Percentiles rank a stretch among this genome's conserved stretches.
Evolutionary conservation across 345 rosid species (phyloP).

Genomic region (Trapa bicornis): DNA sequence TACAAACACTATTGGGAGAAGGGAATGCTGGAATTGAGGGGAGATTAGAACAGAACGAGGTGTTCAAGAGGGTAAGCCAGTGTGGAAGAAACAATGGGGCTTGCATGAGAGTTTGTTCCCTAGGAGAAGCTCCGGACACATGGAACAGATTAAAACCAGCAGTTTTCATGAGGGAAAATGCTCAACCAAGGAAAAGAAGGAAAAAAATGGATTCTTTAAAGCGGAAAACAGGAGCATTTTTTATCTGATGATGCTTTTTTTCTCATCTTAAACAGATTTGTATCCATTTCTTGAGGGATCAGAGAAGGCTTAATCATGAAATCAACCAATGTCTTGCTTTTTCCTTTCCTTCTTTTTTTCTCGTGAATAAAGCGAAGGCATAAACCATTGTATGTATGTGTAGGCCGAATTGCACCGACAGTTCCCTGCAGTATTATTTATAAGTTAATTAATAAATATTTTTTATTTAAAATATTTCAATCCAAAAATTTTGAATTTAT

Average conservation of each 20-base stretch:
- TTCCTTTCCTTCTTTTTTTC: too few relatives aligned
- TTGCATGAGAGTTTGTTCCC: conserved; percentile 2
- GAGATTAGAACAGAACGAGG: neutral
- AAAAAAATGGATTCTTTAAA: neutral
- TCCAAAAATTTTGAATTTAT: too few relatives aligned
- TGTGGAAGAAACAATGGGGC: conserved; percentile 3
- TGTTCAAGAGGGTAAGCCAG: neutral
- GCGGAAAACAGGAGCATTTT: neutral
- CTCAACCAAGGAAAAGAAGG: neutral
- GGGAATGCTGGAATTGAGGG: neutral
- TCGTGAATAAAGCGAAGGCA: too few relatives aligned
- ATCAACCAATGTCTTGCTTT: neutral
- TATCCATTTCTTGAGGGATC: conserved; percentile 3
- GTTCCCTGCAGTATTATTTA: too few relatives aligned
- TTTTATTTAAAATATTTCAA: too few relatives aligned
- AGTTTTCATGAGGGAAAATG: neutral
- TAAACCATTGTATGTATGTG: too few relatives aligned
- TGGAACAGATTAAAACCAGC: neutral
- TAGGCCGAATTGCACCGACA: too few relatives aligned
- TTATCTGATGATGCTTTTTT: neutral
- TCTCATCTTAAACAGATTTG: neutral
- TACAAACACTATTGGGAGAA: too few relatives aligned
- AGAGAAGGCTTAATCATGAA: neutral
- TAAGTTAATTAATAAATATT: too few relatives aligned
- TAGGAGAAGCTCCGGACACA: conserved; percentile 3